Evolutionary conservation across 176 grass and related monocot genomes (phyloP).

Genomic region (Leersia perrieri): DNA sequence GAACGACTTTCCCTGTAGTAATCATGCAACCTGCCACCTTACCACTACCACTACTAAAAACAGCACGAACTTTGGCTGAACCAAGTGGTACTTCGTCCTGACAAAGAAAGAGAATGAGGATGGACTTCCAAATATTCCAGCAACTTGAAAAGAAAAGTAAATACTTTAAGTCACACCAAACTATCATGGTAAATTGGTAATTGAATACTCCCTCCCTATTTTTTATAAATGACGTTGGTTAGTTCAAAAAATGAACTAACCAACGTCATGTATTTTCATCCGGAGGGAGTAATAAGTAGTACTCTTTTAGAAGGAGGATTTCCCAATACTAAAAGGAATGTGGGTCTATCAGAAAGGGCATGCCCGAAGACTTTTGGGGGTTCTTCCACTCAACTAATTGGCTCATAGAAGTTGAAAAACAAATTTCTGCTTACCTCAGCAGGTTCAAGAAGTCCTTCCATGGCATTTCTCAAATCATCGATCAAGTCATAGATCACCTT

Average conservation of each 20-base stretch:
- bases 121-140: neutral
- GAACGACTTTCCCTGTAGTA: slow-evolving; percentile 71
- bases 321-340: neutral
- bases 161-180: slow-evolving; percentile 9
- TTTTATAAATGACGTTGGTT: too few species aligned
- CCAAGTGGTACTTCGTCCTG: slow-evolving; percentile 88
- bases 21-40: slow-evolving; percentile 93
- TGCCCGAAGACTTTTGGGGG: neutral
- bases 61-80: slow-evolving; percentile 80
- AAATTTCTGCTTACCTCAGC: slow-evolving; percentile 64
- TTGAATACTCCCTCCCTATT: too few species aligned
- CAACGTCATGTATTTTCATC: too few species aligned
- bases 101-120: slow-evolving; percentile 28
- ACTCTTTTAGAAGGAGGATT: neutral
- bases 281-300: neutral
- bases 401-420: neutral
- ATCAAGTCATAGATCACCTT: slow-evolving; percentile 94
- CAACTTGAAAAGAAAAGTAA: neutral
- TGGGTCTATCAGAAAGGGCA: neutral
- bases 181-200: slow-evolving; percentile 16
- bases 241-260: too few species aligned
- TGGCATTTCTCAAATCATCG: slow-evolving; percentile 90
- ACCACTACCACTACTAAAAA: slow-evolving; percentile 92
- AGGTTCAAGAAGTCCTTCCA: slow-evolving; percentile 94
- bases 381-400: neutral